Evolutionary conservation across 116 monocot species (phyloP).

Genomic region (Thalassia testudinum): DNA sequence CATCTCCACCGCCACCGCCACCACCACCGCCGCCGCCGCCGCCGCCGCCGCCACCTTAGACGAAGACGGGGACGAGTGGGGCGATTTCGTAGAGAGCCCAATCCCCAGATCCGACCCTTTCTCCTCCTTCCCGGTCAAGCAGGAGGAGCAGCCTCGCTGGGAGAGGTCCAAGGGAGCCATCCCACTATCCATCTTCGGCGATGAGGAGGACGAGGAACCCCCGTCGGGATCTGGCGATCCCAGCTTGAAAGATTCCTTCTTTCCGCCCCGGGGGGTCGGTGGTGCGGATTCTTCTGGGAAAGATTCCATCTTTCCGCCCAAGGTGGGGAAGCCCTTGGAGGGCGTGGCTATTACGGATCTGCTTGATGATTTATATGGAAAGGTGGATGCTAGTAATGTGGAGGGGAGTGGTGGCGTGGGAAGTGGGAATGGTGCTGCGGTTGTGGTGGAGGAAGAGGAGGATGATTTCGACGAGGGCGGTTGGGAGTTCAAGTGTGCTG

Average conservation of each 20-base stretch:
- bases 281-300: not conserved
- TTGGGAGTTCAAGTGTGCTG: constrained; percentile 10
- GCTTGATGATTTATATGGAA: constrained; percentile 7
- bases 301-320: not conserved
- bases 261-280: not conserved
- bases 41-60: not conserved
- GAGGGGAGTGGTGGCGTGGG: not conserved
- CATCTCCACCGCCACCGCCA: not conserved
- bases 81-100: constrained; percentile 6
- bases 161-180: constrained; percentile 6
- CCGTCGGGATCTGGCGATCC: not conserved
- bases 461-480: constrained; percentile 1
- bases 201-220: constrained; percentile 3
- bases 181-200: constrained; percentile 11
- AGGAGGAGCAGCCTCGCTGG: not conserved
- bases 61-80: constrained; percentile 10
- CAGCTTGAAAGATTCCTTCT: not conserved
- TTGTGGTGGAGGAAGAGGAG: not conserved
- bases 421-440: not conserved
- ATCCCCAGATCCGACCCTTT: not conserved
- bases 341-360: constrained; percentile 4
- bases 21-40: not conserved
- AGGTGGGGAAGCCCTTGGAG: not conserved
- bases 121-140: not conserved
- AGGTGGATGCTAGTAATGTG: not conserved